Evolutionary conservation across 176 grass and related monocot genomes (phyloP).

Genomic region (Themeda triandra): DNA sequence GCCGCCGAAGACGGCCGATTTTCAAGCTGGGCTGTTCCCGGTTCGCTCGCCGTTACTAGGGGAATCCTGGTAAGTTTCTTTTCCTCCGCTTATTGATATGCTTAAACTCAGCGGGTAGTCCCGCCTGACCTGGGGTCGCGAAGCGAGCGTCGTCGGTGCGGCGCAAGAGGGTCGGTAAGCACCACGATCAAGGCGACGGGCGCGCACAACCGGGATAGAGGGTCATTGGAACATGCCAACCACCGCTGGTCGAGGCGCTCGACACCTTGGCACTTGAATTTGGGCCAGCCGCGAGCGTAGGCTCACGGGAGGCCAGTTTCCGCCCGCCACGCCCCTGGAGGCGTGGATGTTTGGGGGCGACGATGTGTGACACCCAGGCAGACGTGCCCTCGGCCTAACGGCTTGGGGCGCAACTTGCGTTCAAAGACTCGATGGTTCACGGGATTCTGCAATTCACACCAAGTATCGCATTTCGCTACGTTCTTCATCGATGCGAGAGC

Average conservation of each 20-base stretch:
- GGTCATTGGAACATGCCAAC: too few relatives aligned
- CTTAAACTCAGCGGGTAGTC: not conserved
- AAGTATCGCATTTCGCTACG: constrained; percentile 82
- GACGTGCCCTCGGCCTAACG: constrained; percentile 1
- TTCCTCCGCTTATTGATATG: constrained; percentile 21
- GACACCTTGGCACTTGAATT: too few relatives aligned
- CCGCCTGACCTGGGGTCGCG: too few relatives aligned
- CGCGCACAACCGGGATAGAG: too few relatives aligned
- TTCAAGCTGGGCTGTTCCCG: not conserved
- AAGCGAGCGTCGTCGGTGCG: too few relatives aligned
- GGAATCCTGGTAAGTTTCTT: constrained; percentile 36
- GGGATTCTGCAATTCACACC: constrained; percentile 91
- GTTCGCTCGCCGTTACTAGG: constrained; percentile 48
- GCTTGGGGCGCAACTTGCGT: constrained; percentile 77
- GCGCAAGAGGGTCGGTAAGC: too few relatives aligned
- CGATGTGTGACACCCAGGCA: constrained; percentile 20
- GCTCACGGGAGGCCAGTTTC: too few relatives aligned
- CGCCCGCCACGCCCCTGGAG: not conserved
- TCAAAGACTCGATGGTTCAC: constrained; percentile 83
- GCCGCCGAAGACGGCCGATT: too few relatives aligned
- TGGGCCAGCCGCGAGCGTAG: too few relatives aligned
- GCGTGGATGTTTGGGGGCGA: too few relatives aligned
- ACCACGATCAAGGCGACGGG: too few relatives aligned
- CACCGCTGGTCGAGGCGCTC: too few relatives aligned
- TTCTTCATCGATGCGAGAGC: constrained; percentile 79